Evolutionary conservation across 1,139 yeast species (phyloP), one percentile per base, ranked within the genome.

Genomic region (Yamadazyma triangularis): DNA sequence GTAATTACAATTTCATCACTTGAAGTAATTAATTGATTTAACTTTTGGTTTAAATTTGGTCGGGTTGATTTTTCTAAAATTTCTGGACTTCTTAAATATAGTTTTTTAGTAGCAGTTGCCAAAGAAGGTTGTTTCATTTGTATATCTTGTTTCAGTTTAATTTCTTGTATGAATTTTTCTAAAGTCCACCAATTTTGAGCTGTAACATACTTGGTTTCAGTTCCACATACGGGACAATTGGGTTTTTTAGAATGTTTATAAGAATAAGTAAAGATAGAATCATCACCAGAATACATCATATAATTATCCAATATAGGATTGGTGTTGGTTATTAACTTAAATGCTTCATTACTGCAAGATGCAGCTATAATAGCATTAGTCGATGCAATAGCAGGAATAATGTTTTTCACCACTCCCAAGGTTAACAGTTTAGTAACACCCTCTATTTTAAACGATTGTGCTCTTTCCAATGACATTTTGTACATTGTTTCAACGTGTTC

Each of bases 301-400:
- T 85, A 85, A 55, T 88, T 89, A 42, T 79, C 76, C 44, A 87
- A 59, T 23, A 70, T 68, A 0, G 88, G 89, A 45, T 79, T 80
- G 35, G 77, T 64, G 31, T 77, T 72, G 0, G 95, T 79, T 16
- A 84, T 68, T 15, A 87, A 63, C 50, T 89, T 89, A 55, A 87
- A 75, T 1, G 85, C 88, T 51, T 89, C 96, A 45, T 83, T 84
- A 49, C 95, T 85, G 53, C 96, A 86, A 10, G 88, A 72, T 0
- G 95, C 96, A 2, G 97, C 96, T 26, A 91, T 77, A 22, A 91
- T 73, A 3, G 97, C 95, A 53, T 91, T 91, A 1, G 97, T 89
- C 2, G 95, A 82, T 1, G 96, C 95, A 34, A 89, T 85, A 2
- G 96, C 91, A 0, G 98, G 98, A 15, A 91, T 83, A 40, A 91